Evolutionary conservation across 148 eudicot genomes (phyloP).

Genomic region (Rhododendron ovatum): DNA sequence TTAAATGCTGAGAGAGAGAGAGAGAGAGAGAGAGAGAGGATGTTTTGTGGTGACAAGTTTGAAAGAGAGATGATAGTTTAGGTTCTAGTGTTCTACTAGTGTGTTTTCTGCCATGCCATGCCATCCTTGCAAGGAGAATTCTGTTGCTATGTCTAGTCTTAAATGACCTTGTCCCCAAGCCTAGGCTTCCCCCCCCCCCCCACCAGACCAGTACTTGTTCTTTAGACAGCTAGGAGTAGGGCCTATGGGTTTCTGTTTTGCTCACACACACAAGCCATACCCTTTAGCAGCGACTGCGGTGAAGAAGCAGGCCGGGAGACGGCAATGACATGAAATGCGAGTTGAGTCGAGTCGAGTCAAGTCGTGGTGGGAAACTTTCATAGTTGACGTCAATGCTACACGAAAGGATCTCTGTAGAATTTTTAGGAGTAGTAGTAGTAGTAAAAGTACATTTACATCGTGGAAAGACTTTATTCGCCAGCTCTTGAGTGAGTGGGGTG

Average conservation of each 20-base stretch:
- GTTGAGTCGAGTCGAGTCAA: too few species aligned
- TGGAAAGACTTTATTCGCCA: background rate
- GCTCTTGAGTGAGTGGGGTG: background rate
- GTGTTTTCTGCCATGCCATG: background rate
- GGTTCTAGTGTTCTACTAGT: too few species aligned
- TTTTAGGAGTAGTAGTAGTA: too few species aligned
- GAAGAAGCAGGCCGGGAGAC: background rate
- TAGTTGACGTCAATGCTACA: too few species aligned
- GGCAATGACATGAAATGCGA: too few species aligned
- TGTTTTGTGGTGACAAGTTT: too few species aligned
- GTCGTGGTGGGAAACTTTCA: too few species aligned
- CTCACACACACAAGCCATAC: background rate
- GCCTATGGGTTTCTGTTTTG: background rate
- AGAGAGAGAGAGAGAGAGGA: too few species aligned
- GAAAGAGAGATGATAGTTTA: too few species aligned
- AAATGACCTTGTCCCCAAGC: background rate
- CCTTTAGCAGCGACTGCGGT: background rate
- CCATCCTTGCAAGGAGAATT: background rate
- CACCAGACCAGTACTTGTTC: background rate
- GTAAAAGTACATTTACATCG: background rate
- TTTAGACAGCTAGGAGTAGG: background rate
- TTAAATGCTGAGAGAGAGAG: too few species aligned
- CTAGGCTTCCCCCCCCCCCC: background rate
- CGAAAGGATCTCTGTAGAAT: background rate
- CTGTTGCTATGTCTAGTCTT: background rate